Evolutionary conservation across 2,329 filamentous ascomycete genomes (phyloP), one percentile per base, ranked within the genome.

Genomic region (Pyrenophora tritici-repentis): DNA sequence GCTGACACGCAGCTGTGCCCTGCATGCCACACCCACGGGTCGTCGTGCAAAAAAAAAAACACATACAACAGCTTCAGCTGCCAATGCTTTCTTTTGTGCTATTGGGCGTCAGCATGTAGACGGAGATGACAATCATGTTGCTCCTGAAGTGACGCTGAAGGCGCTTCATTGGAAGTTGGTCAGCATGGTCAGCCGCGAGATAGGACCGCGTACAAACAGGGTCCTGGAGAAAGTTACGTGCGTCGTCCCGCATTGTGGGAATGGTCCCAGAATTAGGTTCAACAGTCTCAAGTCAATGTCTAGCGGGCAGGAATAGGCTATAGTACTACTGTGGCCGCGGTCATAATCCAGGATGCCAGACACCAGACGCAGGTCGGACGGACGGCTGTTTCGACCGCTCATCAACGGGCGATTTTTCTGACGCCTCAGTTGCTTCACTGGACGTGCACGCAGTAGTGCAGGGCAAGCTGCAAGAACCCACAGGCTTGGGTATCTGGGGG

Each of bases 1-100:
- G 50, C 51, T 63, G 54, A 62, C 56, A 45, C 61, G 59, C 61
- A 63, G 57, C 31, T 42, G 54, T 45, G 47, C 53, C 55, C 56
- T 58, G 52, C 50, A 50, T 49, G 42, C 42, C 48, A 55, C 50
- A 38, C 44, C 39, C 53, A 47, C 50, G 45, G 48, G 58, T 48
- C 24, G 47, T 54, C 20, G 49, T 44, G 42, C 53, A 51, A 46
- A 39, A 53, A 46, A 41, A 41, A n/a, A n/a, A n/a, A n/a, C n/a
- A n/a, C n/a, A n/a, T 17, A 48, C 50, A 47, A 39, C 17, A 37
- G 34, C 49, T 56, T 48, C 56, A 53, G 49, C 49, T 60, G 53
- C 42, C 50, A 36, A 50, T 43, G 45, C 47, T 13, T 1, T 20
- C n/a, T 33, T 31, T 47, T n/a, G 33, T 40, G 20, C 37, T 52